phyloP scores from a whole-genome alignment of 148 eudicot species.

The Silene uniflora region DNA sequence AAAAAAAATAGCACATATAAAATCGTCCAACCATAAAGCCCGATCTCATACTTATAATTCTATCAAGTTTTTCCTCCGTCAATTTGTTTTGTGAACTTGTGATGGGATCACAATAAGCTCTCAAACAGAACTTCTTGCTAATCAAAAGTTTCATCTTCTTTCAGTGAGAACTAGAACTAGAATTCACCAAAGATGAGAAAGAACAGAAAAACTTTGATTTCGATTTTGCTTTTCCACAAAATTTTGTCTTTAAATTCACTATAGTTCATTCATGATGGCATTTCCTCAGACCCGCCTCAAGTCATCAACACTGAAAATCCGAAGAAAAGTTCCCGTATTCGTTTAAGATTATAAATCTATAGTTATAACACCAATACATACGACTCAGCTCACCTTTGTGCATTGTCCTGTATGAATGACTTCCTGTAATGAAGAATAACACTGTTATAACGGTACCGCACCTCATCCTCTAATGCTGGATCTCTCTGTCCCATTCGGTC shows the following conservation, averaged over 20 bases:
- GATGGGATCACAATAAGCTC: too few relatives aligned
- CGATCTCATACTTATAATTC: not conserved
- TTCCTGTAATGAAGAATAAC: conserved; percentile 85
- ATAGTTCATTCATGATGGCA: not conserved
- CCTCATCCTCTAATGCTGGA: conserved; percentile 85
- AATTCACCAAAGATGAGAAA: not conserved
- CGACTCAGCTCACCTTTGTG: conserved; percentile 62
- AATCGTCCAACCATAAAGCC: not conserved
- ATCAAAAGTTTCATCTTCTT: not conserved
- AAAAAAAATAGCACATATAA: not conserved
- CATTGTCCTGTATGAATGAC: conserved; percentile 92
- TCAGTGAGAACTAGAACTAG: not conserved
- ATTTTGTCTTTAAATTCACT: not conserved
- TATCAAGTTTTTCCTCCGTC: not conserved
- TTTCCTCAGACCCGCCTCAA: not conserved
- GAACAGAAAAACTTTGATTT: not conserved
- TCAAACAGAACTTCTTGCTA: too few relatives aligned
- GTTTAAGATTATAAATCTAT: not conserved
- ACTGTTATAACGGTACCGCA: conserved; percentile 78
- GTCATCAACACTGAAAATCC: not conserved
- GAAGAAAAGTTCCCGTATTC: not conserved
- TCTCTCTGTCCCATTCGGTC: conserved; percentile 81
- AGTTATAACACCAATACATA: not conserved
- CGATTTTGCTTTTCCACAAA: not conserved
- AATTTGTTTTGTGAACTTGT: not conserved